Percentiles rank a stretch among this genome's conserved stretches.
These are phyloP conservation scores for Pseudopyrenochaeta lycopersici DNA, from an alignment of 2,329 filamentous ascomycete genomes.

Conservation along the genomic window DNA sequence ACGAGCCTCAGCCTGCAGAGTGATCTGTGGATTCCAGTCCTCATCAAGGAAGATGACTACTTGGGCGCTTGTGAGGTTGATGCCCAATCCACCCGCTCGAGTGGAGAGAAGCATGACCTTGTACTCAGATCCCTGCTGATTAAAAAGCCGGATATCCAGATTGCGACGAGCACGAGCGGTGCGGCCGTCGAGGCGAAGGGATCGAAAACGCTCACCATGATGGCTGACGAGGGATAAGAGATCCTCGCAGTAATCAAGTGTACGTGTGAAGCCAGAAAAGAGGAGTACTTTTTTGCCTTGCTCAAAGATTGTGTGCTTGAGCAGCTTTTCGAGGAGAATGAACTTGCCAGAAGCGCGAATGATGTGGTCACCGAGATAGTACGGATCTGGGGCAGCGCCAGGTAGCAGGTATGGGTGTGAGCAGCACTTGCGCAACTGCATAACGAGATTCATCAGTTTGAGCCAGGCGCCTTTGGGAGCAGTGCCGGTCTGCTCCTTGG, in stretches of 20 bases:
- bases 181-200: conserved; percentile 61
- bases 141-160: conserved; percentile 63
- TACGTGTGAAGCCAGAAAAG: conserved; percentile 64
- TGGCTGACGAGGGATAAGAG: conserved; percentile 57
- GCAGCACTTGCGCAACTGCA: conserved; percentile 66
- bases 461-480: conserved; percentile 55
- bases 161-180: conserved; percentile 61
- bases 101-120: conserved; percentile 66
- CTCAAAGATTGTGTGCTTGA: conserved; percentile 59
- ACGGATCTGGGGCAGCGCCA: conserved; percentile 56
- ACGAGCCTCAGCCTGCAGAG: conserved; percentile 63
- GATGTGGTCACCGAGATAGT: conserved; percentile 57
- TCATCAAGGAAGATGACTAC: conserved; percentile 67
- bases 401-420: conserved; percentile 64
- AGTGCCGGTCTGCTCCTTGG: conserved; percentile 45
- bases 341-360: conserved; percentile 65
- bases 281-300: conserved; percentile 64
- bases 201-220: conserved; percentile 53
- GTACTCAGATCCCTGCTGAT: conserved; percentile 55
- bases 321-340: conserved; percentile 62
- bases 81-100: conserved; percentile 63
- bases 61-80: conserved; percentile 63
- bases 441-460: conserved; percentile 63
- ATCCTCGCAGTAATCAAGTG: conserved; percentile 63
- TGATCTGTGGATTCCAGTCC: conserved; percentile 65